Conservation (phyloP, 2,329 filamentous ascomycete species). For the Ceratocystis albifundus region DNA sequence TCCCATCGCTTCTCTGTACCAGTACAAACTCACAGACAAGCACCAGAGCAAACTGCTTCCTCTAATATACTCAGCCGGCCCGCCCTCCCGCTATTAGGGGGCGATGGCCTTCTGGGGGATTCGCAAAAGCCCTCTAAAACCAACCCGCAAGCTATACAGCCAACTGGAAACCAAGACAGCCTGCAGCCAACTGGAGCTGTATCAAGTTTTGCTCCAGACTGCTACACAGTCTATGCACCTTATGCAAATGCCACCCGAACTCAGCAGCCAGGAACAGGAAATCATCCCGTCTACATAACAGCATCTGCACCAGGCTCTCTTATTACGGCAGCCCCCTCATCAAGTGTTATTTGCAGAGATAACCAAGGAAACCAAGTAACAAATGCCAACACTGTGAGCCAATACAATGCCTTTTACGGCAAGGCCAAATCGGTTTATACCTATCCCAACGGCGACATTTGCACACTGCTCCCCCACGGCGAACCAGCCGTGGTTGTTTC, state of each 20-base stretch:
- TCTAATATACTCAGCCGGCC: constrained; percentile 3
- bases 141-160: neutral
- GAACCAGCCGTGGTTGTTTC: constrained; percentile 34
- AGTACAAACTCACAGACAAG: neutral
- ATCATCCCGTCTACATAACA: neutral
- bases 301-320: constrained; percentile 15
- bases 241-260: constrained; percentile 17
- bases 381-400: constrained; percentile 8
- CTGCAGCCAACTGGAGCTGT: neutral
- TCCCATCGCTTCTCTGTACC: neutral
- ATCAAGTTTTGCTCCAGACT: constrained; percentile 9
- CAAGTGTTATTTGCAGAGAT: constrained; percentile 17
- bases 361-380: neutral
- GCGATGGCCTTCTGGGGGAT: neutral
- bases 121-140: neutral
- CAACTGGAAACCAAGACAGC: too few species aligned
- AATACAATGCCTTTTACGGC: constrained; percentile 16
- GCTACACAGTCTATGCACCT: constrained; percentile 20
- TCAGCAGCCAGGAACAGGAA: neutral
- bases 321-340: constrained; percentile 13
- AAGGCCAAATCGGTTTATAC: constrained; percentile 14
- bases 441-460: constrained; percentile 24
- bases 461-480: constrained; percentile 29
- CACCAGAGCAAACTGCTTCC: neutral
- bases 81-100: neutral